Evolutionary conservation across 1,284 basidiomycete species (phyloP), one percentile per base, ranked within the genome.

Genomic region (Quambalaria eucalypti): DNA sequence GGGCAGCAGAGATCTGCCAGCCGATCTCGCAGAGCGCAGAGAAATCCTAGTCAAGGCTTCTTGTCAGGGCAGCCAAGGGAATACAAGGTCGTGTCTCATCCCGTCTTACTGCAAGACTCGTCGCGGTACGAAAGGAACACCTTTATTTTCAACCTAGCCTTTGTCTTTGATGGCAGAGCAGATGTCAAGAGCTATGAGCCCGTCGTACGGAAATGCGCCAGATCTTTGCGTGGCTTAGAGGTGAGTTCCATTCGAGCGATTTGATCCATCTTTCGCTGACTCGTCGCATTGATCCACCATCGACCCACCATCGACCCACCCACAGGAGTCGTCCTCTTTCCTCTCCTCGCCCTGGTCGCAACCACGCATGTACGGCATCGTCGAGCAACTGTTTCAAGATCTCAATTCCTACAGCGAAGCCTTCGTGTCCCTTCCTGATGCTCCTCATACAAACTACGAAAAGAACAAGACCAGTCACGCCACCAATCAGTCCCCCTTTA

Each of bases 361-460:
- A 1, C 81, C 82, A 44, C 82, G 85, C 0, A 83, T 98, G 51
- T 84, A 87, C 64, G 84, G 86, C 5, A 87, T 98, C 54, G 83
- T 98, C 29, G 93, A 99, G 76, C 92, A 97, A 74, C 81, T 99
- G 0, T 97, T 91, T 66, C 92, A 96, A 72, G 95, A 99, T 68
- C 78, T 98, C 60, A 97, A 96, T 77, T 91, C 89, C 4, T 98
- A 95, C 78, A 70, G 66, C 54, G 73, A 75, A 52, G 61, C 62
- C 28, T 75, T 75, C 38, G 61, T 75, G 3, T 67, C 70, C n/a
- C 62, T 75, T 1, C 73, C 73, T 1, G 71, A 71, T 19, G 60
- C 59, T 1, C 68, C 63, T 19, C 61, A 65, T 52, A 61, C 68
- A 4, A 60, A 61, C 9, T 63, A 66, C 33, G 55, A 60, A 51